Percentiles rank a stretch among this genome's conserved stretches.
phyloP scores from a whole-genome alignment of 2,329 filamentous ascomycete species.

The Penicillium capsulatum region DNA sequence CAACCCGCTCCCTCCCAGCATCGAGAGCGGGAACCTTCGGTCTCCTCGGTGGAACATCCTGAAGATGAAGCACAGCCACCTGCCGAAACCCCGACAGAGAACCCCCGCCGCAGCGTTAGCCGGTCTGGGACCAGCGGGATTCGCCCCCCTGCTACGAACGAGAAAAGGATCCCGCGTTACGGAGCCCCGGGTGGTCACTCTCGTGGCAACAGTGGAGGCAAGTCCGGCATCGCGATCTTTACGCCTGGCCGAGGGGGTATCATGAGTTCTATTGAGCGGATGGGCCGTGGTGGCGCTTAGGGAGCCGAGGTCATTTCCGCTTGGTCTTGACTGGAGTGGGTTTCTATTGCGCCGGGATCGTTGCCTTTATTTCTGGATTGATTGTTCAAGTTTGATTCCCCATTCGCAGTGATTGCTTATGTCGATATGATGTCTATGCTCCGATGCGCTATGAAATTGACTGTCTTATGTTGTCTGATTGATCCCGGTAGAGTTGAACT shows the following conservation, averaged over 20 bases:
- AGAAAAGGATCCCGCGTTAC: slow-evolving; percentile 32
- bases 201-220: slow-evolving; percentile 36
- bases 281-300: slow-evolving; percentile 57
- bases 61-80: slow-evolving; percentile 14
- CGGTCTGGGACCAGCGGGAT: slow-evolving; percentile 30
- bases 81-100: slow-evolving; percentile 17
- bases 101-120: slow-evolving; percentile 23
- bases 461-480: too few species aligned
- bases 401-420: slow-evolving; percentile 6
- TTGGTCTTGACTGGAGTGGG: background rate
- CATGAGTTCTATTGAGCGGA: slow-evolving; percentile 81
- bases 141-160: slow-evolving; percentile 28
- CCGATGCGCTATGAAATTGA: slow-evolving; percentile 12
- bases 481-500: too few species aligned
- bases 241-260: slow-evolving; percentile 61
- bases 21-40: slow-evolving; percentile 15
- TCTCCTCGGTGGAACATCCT: slow-evolving; percentile 13
- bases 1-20: slow-evolving; percentile 13
- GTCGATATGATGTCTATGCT: slow-evolving; percentile 12
- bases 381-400: slow-evolving; percentile 13
- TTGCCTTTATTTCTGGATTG: slow-evolving; percentile 1
- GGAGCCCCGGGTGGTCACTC: slow-evolving; percentile 29
- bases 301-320: background rate
- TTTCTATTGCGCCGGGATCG: background rate
- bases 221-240: slow-evolving; percentile 36